These are phyloP conservation scores for Leucocoprinus leucothites DNA, from an alignment of 768 basidiomycete species.

Conservation along the genomic window DNA sequence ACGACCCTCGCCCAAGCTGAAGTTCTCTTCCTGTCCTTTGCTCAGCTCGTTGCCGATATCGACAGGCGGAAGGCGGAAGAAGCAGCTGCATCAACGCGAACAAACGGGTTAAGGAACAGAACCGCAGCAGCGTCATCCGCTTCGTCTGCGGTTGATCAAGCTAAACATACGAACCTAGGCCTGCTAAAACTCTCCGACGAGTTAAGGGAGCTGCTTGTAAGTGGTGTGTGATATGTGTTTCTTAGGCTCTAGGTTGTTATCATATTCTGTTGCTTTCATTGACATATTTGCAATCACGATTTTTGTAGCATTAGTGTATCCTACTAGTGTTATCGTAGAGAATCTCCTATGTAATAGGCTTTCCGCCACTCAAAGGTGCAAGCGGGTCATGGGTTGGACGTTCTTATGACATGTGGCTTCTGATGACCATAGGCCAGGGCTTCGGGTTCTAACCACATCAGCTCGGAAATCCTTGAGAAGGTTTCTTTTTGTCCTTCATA, in stretches of 20 bases:
- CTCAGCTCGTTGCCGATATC: slow-evolving; percentile 83
- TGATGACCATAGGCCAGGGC: too few relatives aligned
- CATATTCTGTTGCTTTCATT: too few relatives aligned
- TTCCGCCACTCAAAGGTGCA: too few relatives aligned
- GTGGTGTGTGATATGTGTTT: slow-evolving; percentile 22
- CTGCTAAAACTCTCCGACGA: slow-evolving; percentile 58
- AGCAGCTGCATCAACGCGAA: slow-evolving; percentile 29
- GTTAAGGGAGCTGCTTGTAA: slow-evolving; percentile 52
- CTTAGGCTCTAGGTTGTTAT: slow-evolving; percentile 23
- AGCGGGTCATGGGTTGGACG: too few relatives aligned
- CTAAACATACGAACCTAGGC: slow-evolving; percentile 29
- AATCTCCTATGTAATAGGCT: not conserved
- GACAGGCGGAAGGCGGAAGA: slow-evolving; percentile 75
- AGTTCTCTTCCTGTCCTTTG: slow-evolving; percentile 91
- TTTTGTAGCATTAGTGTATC: not conserved
- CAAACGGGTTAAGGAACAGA: slow-evolving; percentile 21
- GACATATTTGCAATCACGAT: not conserved
- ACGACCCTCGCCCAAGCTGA: slow-evolving; percentile 95
- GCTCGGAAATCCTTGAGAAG: too few relatives aligned
- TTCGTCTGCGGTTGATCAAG: slow-evolving; percentile 15
- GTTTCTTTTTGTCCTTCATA: too few relatives aligned
- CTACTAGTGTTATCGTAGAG: not conserved
- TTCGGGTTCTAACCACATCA: too few relatives aligned
- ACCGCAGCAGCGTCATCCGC: slow-evolving; percentile 5
- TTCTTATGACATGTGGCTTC: too few relatives aligned